Percentiles rank a stretch among this genome's conserved stretches.
Evolutionary conservation across 2,329 filamentous ascomycete species (phyloP).

Genomic region (Sarocladium oryzae): DNA sequence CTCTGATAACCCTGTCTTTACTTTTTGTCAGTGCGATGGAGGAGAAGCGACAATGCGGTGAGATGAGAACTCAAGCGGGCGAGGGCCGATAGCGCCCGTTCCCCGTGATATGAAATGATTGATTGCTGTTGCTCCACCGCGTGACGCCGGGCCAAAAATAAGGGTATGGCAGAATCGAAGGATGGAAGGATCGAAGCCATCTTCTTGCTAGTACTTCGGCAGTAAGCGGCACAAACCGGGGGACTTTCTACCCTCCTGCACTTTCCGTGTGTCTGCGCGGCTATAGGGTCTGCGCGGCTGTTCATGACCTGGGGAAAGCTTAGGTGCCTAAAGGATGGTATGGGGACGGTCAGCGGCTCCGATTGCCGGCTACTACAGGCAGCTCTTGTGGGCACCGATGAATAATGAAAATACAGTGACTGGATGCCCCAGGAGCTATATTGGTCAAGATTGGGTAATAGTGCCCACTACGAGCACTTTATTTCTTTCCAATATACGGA

Average conservation of each 20-base stretch:
- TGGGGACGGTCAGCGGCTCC: neutral
- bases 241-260: too few relatives aligned
- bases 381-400: neutral
- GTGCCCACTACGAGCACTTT: too few relatives aligned
- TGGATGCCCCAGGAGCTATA: neutral
- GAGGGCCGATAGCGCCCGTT: neutral
- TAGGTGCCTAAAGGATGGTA: neutral
- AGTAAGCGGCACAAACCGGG: slow-evolving; percentile 3
- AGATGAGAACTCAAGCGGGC: too few relatives aligned
- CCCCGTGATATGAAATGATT: slow-evolving; percentile 7
- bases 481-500: too few relatives aligned
- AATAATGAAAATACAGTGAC: slow-evolving; percentile 6
- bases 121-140: neutral
- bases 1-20: neutral
- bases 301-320: slow-evolving; percentile 1
- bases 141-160: too few relatives aligned
- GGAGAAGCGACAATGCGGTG: slow-evolving; percentile 1
- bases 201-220: neutral
- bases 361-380: slow-evolving; percentile 5
- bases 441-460: slow-evolving; percentile 5
- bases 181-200: neutral
- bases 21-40: neutral
- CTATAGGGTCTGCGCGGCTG: neutral
- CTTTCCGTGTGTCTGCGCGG: too few relatives aligned
- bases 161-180: too few relatives aligned